Base-by-base conservation (phyloP, 306 rosid genomes). In the Lablab purpureus region DNA sequence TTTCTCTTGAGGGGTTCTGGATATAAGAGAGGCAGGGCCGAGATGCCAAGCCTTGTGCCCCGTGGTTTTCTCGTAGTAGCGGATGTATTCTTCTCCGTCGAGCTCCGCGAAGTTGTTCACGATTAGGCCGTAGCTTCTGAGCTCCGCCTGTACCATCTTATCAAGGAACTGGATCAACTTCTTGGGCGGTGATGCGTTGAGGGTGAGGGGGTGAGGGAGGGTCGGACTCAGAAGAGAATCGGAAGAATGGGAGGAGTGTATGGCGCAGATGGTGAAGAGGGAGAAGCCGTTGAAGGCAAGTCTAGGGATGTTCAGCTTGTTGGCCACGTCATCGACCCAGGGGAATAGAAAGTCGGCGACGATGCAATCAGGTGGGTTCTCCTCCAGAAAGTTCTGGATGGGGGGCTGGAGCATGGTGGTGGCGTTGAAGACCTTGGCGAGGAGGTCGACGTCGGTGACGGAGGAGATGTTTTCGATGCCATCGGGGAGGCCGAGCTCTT, bases 91-190 rank as follows among this genome's bases (percentile, higher is more conserved):
- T 28, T 82, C 62, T 50, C 85, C 85, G 10, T 82, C 85, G 0
- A 87, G 65, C 45, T 85, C 88, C 0, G 5, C 23, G 3, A 87
- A 85, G 19, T 55, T 77, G 47, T 87, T 87, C 0, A 85, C 70
- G 11, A 87, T 40, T 0, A 63, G 15, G 0, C 88, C 91, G 7
- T 71, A 5, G 67, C 91, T 82, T 47, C 75, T 82, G 8, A 60
- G 43, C 50, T 68, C 80, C 0, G 41, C 27, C 13, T 50, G 54
- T 13, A 68, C 34, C 36, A 56, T 4, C 1, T 10, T 6, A 4
- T 71, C 36, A 13, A 82, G 0, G 54, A 28, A 19, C 0, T 4
- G 12, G 7, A 10, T 5, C 34, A 36, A 1, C 7, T 4, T 22
- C 14, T 58, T 12, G 0, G 76, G 85, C 2, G 84, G 85, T 13